A percentile compares a stretch with the other conserved stretches of the same genome.
Conservation (phyloP, 345 rosid species). For the Camelina neglecta region DNA sequence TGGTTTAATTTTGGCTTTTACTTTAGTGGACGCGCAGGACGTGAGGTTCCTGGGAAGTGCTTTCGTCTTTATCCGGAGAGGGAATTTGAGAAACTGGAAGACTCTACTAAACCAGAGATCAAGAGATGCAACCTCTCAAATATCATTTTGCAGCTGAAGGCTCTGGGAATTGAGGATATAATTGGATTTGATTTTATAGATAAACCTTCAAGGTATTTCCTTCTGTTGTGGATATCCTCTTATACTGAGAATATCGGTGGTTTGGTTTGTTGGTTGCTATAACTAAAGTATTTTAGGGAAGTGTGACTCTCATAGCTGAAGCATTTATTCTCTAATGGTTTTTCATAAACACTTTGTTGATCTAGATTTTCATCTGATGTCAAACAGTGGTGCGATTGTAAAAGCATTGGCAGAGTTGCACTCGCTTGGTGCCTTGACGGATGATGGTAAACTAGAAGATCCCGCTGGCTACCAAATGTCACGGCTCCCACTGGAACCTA, state of each 20-base stretch:
- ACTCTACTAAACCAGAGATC: constrained; percentile 91
- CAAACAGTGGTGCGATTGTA: constrained; percentile 71
- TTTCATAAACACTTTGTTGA: constrained; percentile 7
- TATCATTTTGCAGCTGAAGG: constrained; percentile 89
- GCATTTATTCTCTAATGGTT: neutral
- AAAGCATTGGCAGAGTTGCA: constrained; percentile 82
- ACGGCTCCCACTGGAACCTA: constrained; percentile 88
- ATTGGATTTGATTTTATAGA: constrained; percentile 92
- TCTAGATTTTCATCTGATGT: constrained; percentile 32
- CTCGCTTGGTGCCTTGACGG: constrained; percentile 86
- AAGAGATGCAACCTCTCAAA: constrained; percentile 92
- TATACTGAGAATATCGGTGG: neutral
- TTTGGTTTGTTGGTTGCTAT: neutral
- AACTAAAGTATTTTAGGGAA: neutral
- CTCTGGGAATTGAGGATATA: constrained; percentile 87
- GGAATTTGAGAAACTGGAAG: constrained; percentile 90
- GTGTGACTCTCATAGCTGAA: constrained; percentile 24
- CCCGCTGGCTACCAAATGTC: constrained; percentile 92
- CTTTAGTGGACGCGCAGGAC: constrained; percentile 94
- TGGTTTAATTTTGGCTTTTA: constrained; percentile 28
- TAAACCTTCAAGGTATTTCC: constrained; percentile 77
- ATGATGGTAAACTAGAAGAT: constrained; percentile 79
- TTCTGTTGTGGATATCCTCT: constrained; percentile 16
- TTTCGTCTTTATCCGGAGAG: constrained; percentile 89
- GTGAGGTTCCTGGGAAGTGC: constrained; percentile 94